These are phyloP conservation scores for Fagus crenata DNA, from an alignment of 306 rosid genomes.

Conservation along the genomic window DNA sequence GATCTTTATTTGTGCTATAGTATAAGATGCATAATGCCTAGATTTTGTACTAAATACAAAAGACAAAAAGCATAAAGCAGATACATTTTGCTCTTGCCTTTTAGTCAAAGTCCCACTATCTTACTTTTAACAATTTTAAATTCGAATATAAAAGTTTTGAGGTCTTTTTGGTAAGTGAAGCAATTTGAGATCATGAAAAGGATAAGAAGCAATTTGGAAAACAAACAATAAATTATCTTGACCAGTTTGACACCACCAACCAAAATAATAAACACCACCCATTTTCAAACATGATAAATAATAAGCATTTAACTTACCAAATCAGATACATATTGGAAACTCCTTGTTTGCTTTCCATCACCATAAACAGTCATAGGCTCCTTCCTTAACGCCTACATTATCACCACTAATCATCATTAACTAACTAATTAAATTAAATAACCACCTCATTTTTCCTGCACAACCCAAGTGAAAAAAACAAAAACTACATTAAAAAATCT, in stretches of 20 bases:
- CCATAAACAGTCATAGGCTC: slow-evolving; percentile 96
- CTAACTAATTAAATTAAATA: slow-evolving; percentile 12
- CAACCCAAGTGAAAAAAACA: neutral
- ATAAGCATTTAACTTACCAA: slow-evolving; percentile 51
- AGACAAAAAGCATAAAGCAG: neutral
- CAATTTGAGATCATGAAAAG: neutral
- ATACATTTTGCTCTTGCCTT: neutral
- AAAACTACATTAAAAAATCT: neutral
- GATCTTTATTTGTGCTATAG: slow-evolving; percentile 16
- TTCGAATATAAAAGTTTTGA: neutral
- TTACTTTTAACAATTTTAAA: neutral
- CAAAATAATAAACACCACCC: slow-evolving; percentile 17
- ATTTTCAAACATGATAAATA: neutral
- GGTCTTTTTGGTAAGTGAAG: neutral
- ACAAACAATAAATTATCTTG: neutral
- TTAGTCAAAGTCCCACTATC: slow-evolving; percentile 20
- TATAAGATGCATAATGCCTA: slow-evolving; percentile 4
- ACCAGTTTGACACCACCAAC: slow-evolving; percentile 11
- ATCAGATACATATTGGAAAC: slow-evolving; percentile 99
- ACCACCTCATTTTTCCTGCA: neutral
- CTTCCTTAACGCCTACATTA: slow-evolving; percentile 89
- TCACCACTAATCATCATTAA: slow-evolving; percentile 22
- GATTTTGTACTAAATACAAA: neutral
- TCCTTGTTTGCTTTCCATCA: slow-evolving; percentile 98
- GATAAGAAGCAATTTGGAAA: neutral